Percentiles rank a stretch among this genome's conserved stretches.
Evolutionary conservation across 495 filamentous ascomycete species (phyloP).

Genomic region (Melanomma pulvis-pyrius): DNA sequence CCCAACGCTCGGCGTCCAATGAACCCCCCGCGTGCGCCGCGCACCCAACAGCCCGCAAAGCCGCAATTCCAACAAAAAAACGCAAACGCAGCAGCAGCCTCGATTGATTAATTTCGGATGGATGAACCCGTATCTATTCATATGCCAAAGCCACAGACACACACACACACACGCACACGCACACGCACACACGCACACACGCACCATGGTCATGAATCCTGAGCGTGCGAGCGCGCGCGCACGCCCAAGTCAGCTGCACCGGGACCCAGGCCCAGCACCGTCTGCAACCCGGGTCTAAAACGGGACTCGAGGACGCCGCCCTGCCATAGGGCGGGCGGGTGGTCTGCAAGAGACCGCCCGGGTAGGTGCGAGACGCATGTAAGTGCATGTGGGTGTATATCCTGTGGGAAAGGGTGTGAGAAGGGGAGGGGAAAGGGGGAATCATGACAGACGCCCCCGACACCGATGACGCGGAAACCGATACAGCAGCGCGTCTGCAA

Average conservation of each 20-base stretch:
- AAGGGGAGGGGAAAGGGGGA: not conserved
- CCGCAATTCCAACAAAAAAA: conserved; percentile 1
- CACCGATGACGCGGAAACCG: not conserved
- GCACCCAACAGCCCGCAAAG: not conserved
- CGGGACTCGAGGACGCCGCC: too few relatives aligned
- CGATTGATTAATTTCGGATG: not conserved
- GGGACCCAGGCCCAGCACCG: not conserved
- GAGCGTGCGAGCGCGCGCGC: too few relatives aligned
- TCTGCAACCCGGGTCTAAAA: too few relatives aligned
- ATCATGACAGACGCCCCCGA: not conserved
- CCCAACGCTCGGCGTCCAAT: not conserved
- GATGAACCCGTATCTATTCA: not conserved
- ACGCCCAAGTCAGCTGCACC: not conserved
- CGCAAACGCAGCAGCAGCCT: not conserved
- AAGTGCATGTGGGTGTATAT: too few relatives aligned
- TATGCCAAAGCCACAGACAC: not conserved
- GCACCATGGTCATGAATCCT: too few relatives aligned
- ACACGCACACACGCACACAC: too few relatives aligned
- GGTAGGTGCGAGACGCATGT: too few relatives aligned
- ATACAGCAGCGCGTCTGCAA: not conserved
- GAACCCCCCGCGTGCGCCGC: not conserved
- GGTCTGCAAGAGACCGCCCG: too few relatives aligned
- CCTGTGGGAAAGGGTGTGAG: too few relatives aligned
- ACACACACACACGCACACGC: too few relatives aligned
- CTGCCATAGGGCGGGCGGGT: not conserved